These are phyloP conservation scores for Eucalyptus marginata DNA, from an alignment of 345 rosid genomes.

Conservation along the genomic window DNA sequence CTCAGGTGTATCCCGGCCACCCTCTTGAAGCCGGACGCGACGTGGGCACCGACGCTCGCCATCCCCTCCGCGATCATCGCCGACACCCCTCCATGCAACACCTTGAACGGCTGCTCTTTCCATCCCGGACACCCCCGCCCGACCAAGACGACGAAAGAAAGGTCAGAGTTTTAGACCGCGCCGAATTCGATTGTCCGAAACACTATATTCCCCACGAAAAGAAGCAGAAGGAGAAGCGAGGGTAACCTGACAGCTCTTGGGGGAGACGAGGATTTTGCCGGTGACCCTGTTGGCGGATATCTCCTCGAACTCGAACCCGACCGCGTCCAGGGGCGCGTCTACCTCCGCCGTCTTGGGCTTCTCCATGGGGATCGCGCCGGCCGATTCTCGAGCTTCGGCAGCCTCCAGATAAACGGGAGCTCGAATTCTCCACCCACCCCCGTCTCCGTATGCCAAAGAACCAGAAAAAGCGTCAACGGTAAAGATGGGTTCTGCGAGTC, in stretches of 20 bases:
- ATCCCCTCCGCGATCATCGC: constrained; percentile 79
- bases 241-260: constrained; percentile 56
- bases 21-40: constrained; percentile 67
- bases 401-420: neutral
- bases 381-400: neutral
- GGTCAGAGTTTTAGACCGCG: neutral
- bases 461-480: neutral
- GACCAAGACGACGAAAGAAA: neutral
- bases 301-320: constrained; percentile 56
- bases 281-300: constrained; percentile 38
- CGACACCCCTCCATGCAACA: constrained; percentile 90
- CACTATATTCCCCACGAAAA: neutral
- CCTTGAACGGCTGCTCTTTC: constrained; percentile 72
- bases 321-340: constrained; percentile 23
- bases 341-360: constrained; percentile 14
- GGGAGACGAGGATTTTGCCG: constrained; percentile 56
- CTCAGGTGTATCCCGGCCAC: constrained; percentile 84
- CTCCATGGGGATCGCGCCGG: neutral
- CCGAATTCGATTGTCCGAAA: neutral
- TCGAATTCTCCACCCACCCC: neutral
- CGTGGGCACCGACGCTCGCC: constrained; percentile 91
- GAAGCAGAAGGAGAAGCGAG: neutral
- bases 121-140: neutral
- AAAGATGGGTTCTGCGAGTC: neutral
- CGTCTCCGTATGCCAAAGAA: neutral